Evolutionary conservation across 257 asterid genomes (phyloP), one percentile per base, ranked within the genome.

Genomic region (Nicotiana otophora): DNA sequence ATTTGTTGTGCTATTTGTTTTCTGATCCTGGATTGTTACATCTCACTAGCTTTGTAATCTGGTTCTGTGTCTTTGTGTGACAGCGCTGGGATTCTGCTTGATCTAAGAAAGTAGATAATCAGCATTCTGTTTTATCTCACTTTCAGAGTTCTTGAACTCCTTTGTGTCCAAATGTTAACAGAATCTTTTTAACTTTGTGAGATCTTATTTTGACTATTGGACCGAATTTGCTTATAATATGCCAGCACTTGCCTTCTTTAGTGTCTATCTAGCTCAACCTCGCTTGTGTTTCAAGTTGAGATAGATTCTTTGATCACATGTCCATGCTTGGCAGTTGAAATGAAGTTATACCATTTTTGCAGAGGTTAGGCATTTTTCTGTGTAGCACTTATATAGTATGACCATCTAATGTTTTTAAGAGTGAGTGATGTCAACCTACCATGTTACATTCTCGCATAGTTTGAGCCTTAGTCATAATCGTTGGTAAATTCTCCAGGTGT

Each of bases 401-500:
- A 53, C 7, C 58, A 12, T 53, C 19, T 53, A 53, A 53, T 53
- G 58, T 53, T 53, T 53, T 9, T 42, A 42, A 72, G 79, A 72
- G 39, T 46, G 33, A 72, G 26, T 14, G 79, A 48, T 72, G 39
- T 72, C 61, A 23, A 72, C 79, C 61, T 72, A 26, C 80, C 15
- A 51, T 30, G 46, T 28, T 48, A 51, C 39, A 10, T 75, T 26
- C 63, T 75, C 16, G 46, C 63, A 3, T 75, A 75, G 26, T 60
- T 51, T 16, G 42, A 75, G 28, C 28, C 60, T 72, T 72, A 3
- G 80, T 75, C 7, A 53, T 75, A 75, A 83, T 54, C 81, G 53
- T 14, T 77, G 85, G 77, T 20, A 48, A 26, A 86, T 72, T 84
- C 81, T 84, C 75, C 83, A 96, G 99, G 94, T 96, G 99, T 90